Conservation (phyloP, 495 filamentous ascomycete genomes). For the Echria macrotheca region DNA sequence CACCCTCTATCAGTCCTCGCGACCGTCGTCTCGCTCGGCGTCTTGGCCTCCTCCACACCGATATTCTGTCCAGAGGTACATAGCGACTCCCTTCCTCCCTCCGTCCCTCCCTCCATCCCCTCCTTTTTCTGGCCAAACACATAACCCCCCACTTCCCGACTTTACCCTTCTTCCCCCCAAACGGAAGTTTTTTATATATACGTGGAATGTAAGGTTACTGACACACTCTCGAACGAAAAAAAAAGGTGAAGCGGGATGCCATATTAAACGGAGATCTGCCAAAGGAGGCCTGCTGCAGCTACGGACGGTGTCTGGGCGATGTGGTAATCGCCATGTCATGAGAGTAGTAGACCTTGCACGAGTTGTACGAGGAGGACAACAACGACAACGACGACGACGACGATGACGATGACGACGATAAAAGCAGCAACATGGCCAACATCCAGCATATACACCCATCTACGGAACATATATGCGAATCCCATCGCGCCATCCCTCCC, state of each 20-base stretch:
- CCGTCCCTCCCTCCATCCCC: too few species aligned
- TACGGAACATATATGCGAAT: too few species aligned
- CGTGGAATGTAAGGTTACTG: too few species aligned
- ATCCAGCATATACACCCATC: too few species aligned
- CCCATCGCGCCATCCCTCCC: too few species aligned
- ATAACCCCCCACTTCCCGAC: too few species aligned
- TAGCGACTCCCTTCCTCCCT: too few species aligned
- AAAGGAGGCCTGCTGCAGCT: constrained; percentile 45
- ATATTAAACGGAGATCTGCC: constrained; percentile 40
- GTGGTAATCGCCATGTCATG: constrained; percentile 39
- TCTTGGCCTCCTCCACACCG: background rate
- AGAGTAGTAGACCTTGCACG: constrained; percentile 4
- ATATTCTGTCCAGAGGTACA: background rate
- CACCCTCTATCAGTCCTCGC: background rate
- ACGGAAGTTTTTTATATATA: too few species aligned
- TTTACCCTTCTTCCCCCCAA: too few species aligned
- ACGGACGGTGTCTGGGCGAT: constrained; percentile 41
- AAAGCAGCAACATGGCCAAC: too few species aligned
- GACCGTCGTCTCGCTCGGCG: background rate
- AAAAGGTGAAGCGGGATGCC: constrained; percentile 40
- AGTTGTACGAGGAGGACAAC: background rate
- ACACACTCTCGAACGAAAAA: too few species aligned
- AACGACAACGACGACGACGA: background rate
- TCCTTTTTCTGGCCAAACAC: too few species aligned
- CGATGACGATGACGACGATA: background rate